Evolutionary conservation across 1,284 basidiomycete genomes (phyloP), one percentile per base, ranked within the genome.

Genomic region (Malassezia sympodialis): DNA sequence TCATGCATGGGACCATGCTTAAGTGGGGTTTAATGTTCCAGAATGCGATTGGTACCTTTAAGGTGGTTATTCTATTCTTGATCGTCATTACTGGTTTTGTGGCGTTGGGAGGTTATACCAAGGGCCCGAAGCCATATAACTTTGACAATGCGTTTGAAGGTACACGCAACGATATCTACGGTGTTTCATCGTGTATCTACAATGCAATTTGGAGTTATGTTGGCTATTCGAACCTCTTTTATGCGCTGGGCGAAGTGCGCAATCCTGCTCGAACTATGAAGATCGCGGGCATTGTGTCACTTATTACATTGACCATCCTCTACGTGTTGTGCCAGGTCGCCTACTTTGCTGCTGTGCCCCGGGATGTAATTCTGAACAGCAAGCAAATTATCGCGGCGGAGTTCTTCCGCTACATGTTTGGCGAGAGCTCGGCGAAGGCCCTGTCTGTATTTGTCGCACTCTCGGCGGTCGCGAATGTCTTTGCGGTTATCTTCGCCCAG

Each of bases 21-120:
- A 79, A 79, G 39, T 79, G 78, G 72, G 85, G 85, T 1, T 61
- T 87, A 0, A 79, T 79, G 6, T 73, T 87, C 10, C 84, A 85
- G 67, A 85, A 87, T 62, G 56, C 74, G 0, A 78, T 87, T 0
- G 84, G 83, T n/a, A 60, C 79, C 30, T 80, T 83, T 74, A 86
- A 86, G 63, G 72, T 86, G 19, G 42, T 81, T 26, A 77, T 84
- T 23, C 77, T 87, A n/a, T 63, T 78, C 0, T 68, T 79, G 0
- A 80, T 87, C 51, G 78, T 81, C 0, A 56, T 80, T n/a, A 70
- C 78, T 5, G 78, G 85, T 0, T 65, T 85, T n/a, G 76, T 82
- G 23, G 80, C 79, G 44, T 69, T 85, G 5, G 54, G 77, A 1
- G 79, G 81, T 2, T 77, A 76, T 41, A 80, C 78, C 0, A 73